A percentile compares a stretch with the other conserved stretches of the same genome.
Conservation (phyloP, 345 rosid species). For the Gossypium ekmanianum region DNA sequence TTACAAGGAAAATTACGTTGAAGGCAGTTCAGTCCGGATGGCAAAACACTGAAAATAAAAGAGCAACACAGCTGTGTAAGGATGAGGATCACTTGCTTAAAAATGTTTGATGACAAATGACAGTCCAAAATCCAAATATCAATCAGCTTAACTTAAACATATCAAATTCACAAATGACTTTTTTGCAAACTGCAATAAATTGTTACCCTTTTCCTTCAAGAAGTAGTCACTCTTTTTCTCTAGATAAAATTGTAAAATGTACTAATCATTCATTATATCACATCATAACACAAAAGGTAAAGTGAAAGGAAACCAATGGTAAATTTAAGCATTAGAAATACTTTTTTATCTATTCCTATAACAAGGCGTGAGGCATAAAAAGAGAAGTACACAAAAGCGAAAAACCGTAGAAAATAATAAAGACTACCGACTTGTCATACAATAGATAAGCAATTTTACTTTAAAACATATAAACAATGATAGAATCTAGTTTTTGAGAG, state of each 20-base stretch:
- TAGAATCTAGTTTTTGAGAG: neutral
- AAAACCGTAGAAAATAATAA: neutral
- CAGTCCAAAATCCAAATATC: neutral
- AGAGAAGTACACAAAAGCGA: neutral
- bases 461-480: neutral
- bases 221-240: neutral
- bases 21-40: slow-evolving; percentile 61
- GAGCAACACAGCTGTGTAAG: neutral
- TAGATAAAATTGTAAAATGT: neutral
- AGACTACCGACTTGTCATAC: neutral
- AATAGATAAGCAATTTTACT: neutral
- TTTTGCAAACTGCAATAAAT: neutral
- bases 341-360: too few species aligned
- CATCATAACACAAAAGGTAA: neutral
- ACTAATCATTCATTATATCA: neutral
- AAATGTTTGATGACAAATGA: neutral
- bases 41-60: slow-evolving; percentile 32
- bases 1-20: slow-evolving; percentile 61
- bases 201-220: neutral
- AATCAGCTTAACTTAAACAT: neutral
- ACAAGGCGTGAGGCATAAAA: neutral
- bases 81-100: neutral
- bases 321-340: too few species aligned
- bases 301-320: too few species aligned
- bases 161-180: neutral